phyloP scores from a whole-genome alignment of 164 flowering plant genomes.

The Euptelea pleiosperma region DNA sequence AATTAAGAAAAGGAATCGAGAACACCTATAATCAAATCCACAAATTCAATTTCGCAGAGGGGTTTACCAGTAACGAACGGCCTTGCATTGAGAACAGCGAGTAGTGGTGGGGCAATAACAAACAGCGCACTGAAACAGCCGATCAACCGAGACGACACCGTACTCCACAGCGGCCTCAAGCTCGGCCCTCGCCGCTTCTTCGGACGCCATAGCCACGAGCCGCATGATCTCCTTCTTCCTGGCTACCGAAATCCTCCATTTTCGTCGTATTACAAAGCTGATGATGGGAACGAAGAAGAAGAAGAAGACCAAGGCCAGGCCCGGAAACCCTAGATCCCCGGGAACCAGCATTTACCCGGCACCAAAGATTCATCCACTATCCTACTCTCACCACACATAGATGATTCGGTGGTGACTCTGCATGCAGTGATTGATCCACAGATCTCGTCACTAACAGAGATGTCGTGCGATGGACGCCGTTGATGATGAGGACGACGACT shows the following conservation, averaged over 20 bases:
- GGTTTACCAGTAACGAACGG: slow-evolving; percentile 61
- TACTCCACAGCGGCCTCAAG: slow-evolving; percentile 46
- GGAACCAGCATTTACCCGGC: slow-evolving; percentile 58
- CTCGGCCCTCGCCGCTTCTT: slow-evolving; percentile 70
- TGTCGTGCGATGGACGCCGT: background rate
- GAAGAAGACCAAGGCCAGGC: slow-evolving; percentile 27
- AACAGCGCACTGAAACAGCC: slow-evolving; percentile 45
- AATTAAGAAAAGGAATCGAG: slow-evolving; percentile 1
- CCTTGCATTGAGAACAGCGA: slow-evolving; percentile 69
- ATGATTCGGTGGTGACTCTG: no score
- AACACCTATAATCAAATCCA: slow-evolving; percentile 5
- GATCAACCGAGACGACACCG: slow-evolving; percentile 2
- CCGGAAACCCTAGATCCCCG: slow-evolving; percentile 64
- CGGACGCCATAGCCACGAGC: slow-evolving; percentile 52
- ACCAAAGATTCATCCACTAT: slow-evolving; percentile 22
- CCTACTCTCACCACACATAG: slow-evolving; percentile 23
- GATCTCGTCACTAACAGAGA: background rate
- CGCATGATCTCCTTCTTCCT: slow-evolving; percentile 66
- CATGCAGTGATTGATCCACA: no score
- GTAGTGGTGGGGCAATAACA: slow-evolving; percentile 64
- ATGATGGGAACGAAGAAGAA: slow-evolving; percentile 27
- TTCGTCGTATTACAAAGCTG: slow-evolving; percentile 36
- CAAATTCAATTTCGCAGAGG: background rate
- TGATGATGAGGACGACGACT: background rate
- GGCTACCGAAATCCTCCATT: slow-evolving; percentile 53